Base-by-base conservation (phyloP, 2,329 filamentous ascomycete species). In the Tothia fuscella region DNA sequence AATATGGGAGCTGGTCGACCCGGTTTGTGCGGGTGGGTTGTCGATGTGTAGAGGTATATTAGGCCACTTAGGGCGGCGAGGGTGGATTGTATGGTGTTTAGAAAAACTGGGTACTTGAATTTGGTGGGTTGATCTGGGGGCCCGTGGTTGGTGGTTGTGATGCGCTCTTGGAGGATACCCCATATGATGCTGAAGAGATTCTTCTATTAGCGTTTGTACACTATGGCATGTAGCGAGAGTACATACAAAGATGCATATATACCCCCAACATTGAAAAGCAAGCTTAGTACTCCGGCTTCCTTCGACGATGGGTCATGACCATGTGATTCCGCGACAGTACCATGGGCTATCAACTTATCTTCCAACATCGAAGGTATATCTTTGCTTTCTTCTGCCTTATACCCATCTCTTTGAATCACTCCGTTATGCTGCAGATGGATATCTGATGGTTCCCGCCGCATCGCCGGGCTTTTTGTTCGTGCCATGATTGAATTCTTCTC, bases 101-200 rank as follows among this genome's bases (percentile, higher is more conserved):
- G 78, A 60, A 96, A 89, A 55, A 98, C 80, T 43, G 91, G 83
- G 62, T 87, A 95, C 50, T 82, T 86, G 74, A 94, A 98, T 52
- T 84, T 78, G 59, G 93, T 61, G 19, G 74, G 76, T 22, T 67
- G 57, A 17, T 70, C 61, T 4, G 60, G 56, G 10, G 79, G 65
- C 45, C 82, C 82, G 63, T 96, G 91, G 6, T 78, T 72, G 9
- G 87, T 96, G 12, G 91, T 98, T 21, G 91, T 96, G 55, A 98
- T 85, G 54, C 91, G 87, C 64, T 98, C 91, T 70, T 98, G 91
- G 47, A 98, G 81, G 50, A 93, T 80, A 19, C 84, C 91, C 91
- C 91, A 98, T 25, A 88, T 93, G 41, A 98, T 68, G 66, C 89
- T 70, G 46, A 25, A 22, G 7, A 7, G 32, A 9, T 22, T 32